phyloP scores from a whole-genome alignment of 768 basidiomycete species.

The Dacryopinax primogenitus region DNA sequence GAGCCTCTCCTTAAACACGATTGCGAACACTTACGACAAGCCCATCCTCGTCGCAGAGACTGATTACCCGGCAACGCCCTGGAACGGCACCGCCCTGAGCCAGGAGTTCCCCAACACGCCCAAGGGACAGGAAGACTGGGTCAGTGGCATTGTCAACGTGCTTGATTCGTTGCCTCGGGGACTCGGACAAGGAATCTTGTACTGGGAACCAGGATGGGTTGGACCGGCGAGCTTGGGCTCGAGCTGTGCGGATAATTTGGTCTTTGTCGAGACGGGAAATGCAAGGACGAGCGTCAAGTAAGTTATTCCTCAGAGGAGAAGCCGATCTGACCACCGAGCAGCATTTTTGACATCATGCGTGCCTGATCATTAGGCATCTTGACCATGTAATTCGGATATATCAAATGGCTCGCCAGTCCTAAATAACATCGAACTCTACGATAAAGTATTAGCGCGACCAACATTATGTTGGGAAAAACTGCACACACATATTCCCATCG shows the following conservation, averaged over 20 bases:
- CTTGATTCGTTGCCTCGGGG: slow-evolving; percentile 31
- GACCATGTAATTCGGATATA: too few species aligned
- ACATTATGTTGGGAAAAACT: neutral
- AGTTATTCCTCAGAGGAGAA: neutral
- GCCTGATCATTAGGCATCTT: too few species aligned
- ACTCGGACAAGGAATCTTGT: slow-evolving; percentile 33
- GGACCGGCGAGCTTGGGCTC: slow-evolving; percentile 37
- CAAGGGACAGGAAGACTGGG: slow-evolving; percentile 43
- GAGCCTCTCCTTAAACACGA: slow-evolving; percentile 38
- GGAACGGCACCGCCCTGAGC: slow-evolving; percentile 35
- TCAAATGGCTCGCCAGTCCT: too few species aligned
- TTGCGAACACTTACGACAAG: slow-evolving; percentile 40
- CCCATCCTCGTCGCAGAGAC: slow-evolving; percentile 52
- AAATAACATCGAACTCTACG: too few species aligned
- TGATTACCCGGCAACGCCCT: slow-evolving; percentile 42
- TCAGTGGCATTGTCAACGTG: slow-evolving; percentile 37
- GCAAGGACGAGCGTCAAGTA: slow-evolving; percentile 1
- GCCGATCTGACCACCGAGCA: neutral
- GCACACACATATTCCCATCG: neutral
- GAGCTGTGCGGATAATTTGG: slow-evolving; percentile 18
- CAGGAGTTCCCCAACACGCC: slow-evolving; percentile 37
- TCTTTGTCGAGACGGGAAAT: neutral
- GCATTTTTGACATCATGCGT: neutral
- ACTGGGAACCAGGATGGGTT: slow-evolving; percentile 58
- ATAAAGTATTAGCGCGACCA: neutral